Percentiles rank a stretch among this genome's conserved stretches.
phyloP scores from a whole-genome alignment of 2,329 filamentous ascomycete species.

The Arthrobotrys sphaeroides region DNA sequence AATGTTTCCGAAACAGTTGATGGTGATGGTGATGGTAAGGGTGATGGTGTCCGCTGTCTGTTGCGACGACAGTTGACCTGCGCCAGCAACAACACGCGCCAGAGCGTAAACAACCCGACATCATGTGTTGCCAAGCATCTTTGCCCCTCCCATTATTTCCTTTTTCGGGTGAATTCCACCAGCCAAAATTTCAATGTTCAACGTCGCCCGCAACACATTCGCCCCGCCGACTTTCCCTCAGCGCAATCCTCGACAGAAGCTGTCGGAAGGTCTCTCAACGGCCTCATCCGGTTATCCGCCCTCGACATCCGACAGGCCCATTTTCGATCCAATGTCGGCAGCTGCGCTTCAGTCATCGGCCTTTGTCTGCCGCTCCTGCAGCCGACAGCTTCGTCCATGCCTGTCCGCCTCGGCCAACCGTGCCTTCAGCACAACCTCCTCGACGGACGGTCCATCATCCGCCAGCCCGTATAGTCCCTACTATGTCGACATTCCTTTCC shows the following conservation, averaged over 20 bases:
- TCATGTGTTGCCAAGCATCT: slow-evolving; percentile 40
- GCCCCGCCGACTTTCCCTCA: background rate
- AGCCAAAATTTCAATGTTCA: slow-evolving; percentile 36
- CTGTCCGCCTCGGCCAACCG: slow-evolving; percentile 12
- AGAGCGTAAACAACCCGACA: slow-evolving; percentile 35
- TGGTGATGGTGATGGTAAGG: background rate
- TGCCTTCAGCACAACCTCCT: slow-evolving; percentile 32
- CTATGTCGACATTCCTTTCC: slow-evolving; percentile 50
- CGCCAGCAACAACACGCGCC: slow-evolving; percentile 26
- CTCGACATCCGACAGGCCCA: background rate
- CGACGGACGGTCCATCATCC: slow-evolving; percentile 19
- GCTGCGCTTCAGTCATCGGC: slow-evolving; percentile 37
- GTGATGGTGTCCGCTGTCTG: too few species aligned
- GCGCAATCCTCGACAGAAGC: slow-evolving; percentile 11
- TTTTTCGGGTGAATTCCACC: background rate
- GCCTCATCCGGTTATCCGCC: slow-evolving; percentile 12
- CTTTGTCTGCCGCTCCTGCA: slow-evolving; percentile 51
- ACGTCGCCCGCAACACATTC: slow-evolving; percentile 45
- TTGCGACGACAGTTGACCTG: slow-evolving; percentile 1
- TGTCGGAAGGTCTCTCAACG: slow-evolving; percentile 10
- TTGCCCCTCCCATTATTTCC: slow-evolving; percentile 14
- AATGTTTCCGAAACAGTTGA: background rate
- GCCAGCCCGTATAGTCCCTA: slow-evolving; percentile 40
- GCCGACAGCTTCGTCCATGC: slow-evolving; percentile 35
- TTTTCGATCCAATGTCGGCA: slow-evolving; percentile 13